These are phyloP conservation scores for Colletotrichum navitas DNA, from an alignment of 2,329 filamentous ascomycete genomes.

Conservation along the genomic window DNA sequence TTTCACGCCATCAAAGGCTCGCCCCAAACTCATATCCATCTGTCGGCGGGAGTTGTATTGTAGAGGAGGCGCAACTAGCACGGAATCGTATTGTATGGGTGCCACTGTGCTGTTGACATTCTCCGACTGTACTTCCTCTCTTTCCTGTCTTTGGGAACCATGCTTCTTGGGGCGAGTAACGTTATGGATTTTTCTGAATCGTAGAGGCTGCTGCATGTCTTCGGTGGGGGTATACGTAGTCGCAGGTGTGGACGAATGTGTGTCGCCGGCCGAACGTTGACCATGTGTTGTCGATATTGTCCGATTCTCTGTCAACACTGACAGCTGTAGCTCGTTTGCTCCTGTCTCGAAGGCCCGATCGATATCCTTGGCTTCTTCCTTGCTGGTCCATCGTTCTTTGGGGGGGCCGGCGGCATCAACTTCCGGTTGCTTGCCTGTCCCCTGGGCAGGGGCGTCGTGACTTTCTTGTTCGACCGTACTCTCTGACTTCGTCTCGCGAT, in stretches of 20 bases:
- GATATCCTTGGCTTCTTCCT: neutral
- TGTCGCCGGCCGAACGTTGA: neutral
- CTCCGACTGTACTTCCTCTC: neutral
- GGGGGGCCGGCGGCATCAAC: conserved; percentile 5
- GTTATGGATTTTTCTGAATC: neutral
- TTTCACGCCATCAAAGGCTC: conserved; percentile 46
- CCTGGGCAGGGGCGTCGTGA: neutral
- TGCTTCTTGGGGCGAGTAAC: neutral
- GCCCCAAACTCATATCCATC: conserved; percentile 41
- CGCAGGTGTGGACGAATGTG: neutral
- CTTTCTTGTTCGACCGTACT: neutral
- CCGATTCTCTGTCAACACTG: neutral
- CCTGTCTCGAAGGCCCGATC: conserved; percentile 9
- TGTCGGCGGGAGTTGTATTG: conserved; percentile 42
- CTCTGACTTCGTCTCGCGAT: neutral
- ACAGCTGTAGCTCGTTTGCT: neutral
- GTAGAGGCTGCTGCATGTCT: neutral
- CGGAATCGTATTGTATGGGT: conserved; percentile 42
- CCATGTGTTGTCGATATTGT: neutral
- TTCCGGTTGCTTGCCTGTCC: neutral
- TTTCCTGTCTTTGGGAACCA: neutral
- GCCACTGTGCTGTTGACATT: neutral
- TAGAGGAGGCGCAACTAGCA: conserved; percentile 47
- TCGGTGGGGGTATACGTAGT: neutral
- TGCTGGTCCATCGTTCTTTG: neutral